Percentiles rank a stretch among this genome's conserved stretches.
These are phyloP conservation scores for Bruguiera gymnorhiza DNA, from an alignment of 345 rosid species.

Conservation along the genomic window DNA sequence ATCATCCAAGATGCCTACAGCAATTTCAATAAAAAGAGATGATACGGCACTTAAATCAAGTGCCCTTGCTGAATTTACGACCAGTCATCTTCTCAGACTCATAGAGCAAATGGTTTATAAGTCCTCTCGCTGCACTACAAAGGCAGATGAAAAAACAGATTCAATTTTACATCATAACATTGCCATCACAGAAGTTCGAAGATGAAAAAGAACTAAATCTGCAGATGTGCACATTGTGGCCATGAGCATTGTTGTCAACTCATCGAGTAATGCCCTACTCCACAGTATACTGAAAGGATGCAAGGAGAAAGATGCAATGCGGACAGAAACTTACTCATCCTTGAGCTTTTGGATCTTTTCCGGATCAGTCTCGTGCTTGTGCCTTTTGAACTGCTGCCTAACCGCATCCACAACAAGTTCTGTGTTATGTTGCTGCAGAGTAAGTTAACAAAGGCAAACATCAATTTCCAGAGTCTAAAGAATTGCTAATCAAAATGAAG, in stretches of 20 bases:
- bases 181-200: not conserved
- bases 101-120: constrained; percentile 78
- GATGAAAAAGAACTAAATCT: no score
- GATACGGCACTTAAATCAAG: constrained; percentile 14
- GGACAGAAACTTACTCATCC: constrained; percentile 67
- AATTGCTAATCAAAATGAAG: not conserved
- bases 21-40: not conserved
- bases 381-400: constrained; percentile 78
- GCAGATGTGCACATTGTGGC: no score
- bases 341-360: constrained; percentile 84
- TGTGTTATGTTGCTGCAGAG: constrained; percentile 82
- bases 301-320: not conserved
- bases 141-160: not conserved
- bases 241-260: no score
- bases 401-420: constrained; percentile 68
- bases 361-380: constrained; percentile 80
- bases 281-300: not conserved
- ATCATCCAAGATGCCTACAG: not conserved
- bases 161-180: not conserved
- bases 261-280: not conserved
- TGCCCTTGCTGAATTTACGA: constrained; percentile 58
- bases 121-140: constrained; percentile 95
- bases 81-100: constrained; percentile 82
- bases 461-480: not conserved
- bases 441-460: constrained; percentile 2